Base-by-base conservation (phyloP, 495 filamentous ascomycete species). In the Penicillium desertorum region DNA sequence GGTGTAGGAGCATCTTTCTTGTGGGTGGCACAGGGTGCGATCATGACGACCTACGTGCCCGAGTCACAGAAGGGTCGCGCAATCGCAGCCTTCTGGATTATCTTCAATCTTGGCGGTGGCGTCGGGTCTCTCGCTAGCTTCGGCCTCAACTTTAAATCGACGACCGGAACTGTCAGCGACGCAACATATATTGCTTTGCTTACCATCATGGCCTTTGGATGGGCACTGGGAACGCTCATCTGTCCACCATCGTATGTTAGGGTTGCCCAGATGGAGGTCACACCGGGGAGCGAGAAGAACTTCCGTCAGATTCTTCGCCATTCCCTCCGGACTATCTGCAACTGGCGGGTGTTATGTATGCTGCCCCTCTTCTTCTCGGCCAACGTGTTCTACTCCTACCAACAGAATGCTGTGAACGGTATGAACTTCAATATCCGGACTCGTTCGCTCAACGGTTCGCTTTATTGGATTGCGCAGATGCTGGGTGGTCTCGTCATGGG, bases 361-460 rank as follows among this genome's bases (percentile, higher is more conserved):
- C 59, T 81, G 23, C 80, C 80, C 1, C 68, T 81, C 37, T 83
- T 83, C 69, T 78, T 77, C 61, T 74, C 82, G 22, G 89, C 87
- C 64, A 92, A 92, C 61, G 86, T 85, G 65, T 93, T 92, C 74
- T 91, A 91, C 71, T 89, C 87, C 4, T 83, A 90, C 65, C 83
- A 86, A 62, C 82, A 85, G 66, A 83, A 82, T 52, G 83, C 80
- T 25, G 74, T 79, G 32, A 81, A 79, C 54, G 66, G 69, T 5
- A 65, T 78, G 62, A 76, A 68, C 11, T 79, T 88, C 64, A 72
- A 78, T 48, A 73, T 79, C 55, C 69, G 76, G 29, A 73, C 76
- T 0, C 72, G 79, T 43, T 71, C 80, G 12, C 69, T 83, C 22
- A 83, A 82, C 57, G 73, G 73, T n/a, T 66, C 74, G 0, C 62